Base-by-base conservation (phyloP, 2,329 filamentous ascomycete species). In the Aspergillus sp. region DNA sequence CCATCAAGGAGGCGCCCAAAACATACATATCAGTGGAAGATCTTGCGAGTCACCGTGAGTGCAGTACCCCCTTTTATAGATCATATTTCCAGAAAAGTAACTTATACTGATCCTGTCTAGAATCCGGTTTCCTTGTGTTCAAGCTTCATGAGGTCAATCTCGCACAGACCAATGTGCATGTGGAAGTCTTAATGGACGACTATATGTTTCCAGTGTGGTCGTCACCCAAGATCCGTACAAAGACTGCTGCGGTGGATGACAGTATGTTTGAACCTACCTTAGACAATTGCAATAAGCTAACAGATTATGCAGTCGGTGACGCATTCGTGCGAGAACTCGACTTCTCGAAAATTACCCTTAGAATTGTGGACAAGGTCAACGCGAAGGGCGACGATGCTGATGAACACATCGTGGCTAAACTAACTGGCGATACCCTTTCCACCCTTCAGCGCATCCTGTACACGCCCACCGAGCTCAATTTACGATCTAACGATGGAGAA, bases 291-390 rank as follows among this genome's bases (percentile, higher is more conserved):
- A 27, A 27, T 17, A 47, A 39, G 54, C 61, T 67, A 61, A 78
- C 56, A 15, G 4, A 9, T 17, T 13, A 40, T 55, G 13, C 62
- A 83, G 80, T 93, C 69, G 93, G 93, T 49, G 95, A 99, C 75
- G 95, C 92, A 54, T 92, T 99, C 76, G 90, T 99, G 59, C 91
- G 95, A 61, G 95, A 99, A 74, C 83, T 99, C n/a, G 96, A 99
- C 63, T 93, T 97, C 67, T 99, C 95, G 3, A 90, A 89, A 64
- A 86, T 99, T 58, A 98, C 93, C 0, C 83, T 99, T 63, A 90
- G 92, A 57, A 82, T 97, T 48, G 87, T 91, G 44, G 89, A 93
- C 68, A 91, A 92, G 72, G 82, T 86, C 15, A 89, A 96, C 64
- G 86, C 85, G 67, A 87, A 88, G 61, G 86, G 87, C 20, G 87